A percentile compares a stretch with the other conserved stretches of the same genome.
Evolutionary conservation across 257 asterid species (phyloP).

Genomic region (Nicotiana tabacum): DNA sequence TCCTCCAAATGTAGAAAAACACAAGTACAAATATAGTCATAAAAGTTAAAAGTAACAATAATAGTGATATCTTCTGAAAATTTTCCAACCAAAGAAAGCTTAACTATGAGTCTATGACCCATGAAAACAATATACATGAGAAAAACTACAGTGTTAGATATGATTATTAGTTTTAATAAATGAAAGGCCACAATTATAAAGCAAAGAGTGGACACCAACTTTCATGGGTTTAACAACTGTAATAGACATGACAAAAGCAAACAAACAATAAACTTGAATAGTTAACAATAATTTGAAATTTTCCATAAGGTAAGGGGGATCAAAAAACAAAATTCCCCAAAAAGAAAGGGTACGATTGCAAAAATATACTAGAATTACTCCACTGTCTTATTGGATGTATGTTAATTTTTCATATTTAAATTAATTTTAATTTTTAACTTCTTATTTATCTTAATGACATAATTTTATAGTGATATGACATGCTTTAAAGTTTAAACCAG

Average conservation of each 20-base stretch:
- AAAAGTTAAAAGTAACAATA: too few species aligned
- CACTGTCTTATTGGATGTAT: too few species aligned
- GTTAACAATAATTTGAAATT: neutral
- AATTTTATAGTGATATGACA: too few species aligned
- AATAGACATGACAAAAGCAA: neutral
- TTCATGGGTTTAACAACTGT: neutral
- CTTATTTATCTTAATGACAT: too few species aligned
- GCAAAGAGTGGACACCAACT: neutral
- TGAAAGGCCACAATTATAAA: neutral
- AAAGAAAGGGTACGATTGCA: neutral
- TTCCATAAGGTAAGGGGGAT: neutral
- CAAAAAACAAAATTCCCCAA: neutral
- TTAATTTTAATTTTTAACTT: too few species aligned
- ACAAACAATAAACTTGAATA: neutral
- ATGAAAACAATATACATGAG: neutral
- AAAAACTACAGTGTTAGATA: too few species aligned
- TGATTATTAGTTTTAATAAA: neutral
- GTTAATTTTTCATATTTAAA: too few species aligned
- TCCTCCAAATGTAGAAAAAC: too few species aligned
- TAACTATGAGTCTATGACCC: neutral
- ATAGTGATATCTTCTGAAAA: neutral
- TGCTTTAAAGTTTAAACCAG: too few species aligned
- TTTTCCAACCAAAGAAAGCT: neutral
- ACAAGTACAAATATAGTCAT: too few species aligned
- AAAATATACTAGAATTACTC: too few species aligned